These are phyloP conservation scores for Paraphaeosphaeria sporulosa DNA, from an alignment of 2,329 filamentous ascomycete species.

Conservation along the genomic window DNA sequence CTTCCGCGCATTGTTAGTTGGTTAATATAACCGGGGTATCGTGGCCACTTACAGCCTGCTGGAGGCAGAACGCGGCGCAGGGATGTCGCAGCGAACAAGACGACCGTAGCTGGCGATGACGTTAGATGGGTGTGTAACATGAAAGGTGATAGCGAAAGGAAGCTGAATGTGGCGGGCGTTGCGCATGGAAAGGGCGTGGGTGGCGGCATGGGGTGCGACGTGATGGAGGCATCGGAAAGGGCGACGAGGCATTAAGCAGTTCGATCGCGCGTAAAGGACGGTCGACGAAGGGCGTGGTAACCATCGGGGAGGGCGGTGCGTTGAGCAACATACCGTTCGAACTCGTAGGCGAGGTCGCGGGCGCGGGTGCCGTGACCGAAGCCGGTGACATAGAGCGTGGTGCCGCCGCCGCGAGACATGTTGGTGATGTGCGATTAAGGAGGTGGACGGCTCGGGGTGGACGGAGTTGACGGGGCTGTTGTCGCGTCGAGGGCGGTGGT, in stretches of 20 bases:
- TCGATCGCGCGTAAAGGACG: constrained; percentile 18
- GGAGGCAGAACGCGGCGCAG: constrained; percentile 89
- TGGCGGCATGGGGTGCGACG: constrained; percentile 23
- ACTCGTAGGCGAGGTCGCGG: constrained; percentile 99
- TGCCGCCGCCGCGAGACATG: constrained; percentile 93
- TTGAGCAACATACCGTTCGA: constrained; percentile 96
- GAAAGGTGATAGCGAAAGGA: constrained; percentile 35
- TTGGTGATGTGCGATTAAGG: constrained; percentile 22
- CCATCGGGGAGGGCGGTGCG: constrained; percentile 47
- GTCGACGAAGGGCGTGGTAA: constrained; percentile 35
- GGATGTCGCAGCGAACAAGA: constrained; percentile 97
- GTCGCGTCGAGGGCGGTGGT: constrained; percentile 1
- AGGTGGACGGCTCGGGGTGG: constrained; percentile 9
- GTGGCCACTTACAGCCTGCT: constrained; percentile 88
- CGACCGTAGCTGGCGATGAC: constrained; percentile 83
- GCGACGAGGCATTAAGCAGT: constrained; percentile 15
- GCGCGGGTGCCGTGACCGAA: constrained; percentile 99
- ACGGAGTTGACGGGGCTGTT: constrained; percentile 1
- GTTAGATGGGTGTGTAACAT: constrained; percentile 49
- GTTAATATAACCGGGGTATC: neutral
- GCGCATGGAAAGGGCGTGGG: constrained; percentile 50
- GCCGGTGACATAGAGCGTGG: constrained; percentile 97
- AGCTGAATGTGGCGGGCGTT: constrained; percentile 43
- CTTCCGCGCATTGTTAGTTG: constrained; percentile 53
- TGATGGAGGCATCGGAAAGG: constrained; percentile 30